These are phyloP conservation scores for Erythrophleum ivorense DNA, from an alignment of 331 rosid genomes.

Conservation along the genomic window DNA sequence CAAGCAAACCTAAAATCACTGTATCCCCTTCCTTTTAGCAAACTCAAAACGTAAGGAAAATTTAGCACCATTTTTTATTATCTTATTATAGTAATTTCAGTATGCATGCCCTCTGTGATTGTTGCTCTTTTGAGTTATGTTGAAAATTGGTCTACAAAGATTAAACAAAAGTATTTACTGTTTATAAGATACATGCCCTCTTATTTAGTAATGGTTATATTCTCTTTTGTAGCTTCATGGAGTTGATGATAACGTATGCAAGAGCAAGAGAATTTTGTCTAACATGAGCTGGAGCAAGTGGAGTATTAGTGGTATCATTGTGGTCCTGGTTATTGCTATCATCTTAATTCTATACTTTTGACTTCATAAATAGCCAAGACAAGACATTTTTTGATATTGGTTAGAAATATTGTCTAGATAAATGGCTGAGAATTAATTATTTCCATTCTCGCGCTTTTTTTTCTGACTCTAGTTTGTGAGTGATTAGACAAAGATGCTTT, in stretches of 20 bases:
- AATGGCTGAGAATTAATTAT: slow-evolving; percentile 9
- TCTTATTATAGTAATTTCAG: slow-evolving; percentile 13
- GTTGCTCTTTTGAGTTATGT: slow-evolving; percentile 12
- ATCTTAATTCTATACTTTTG: slow-evolving; percentile 76
- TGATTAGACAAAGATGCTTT: slow-evolving; percentile 47
- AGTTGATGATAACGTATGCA: slow-evolving; percentile 86
- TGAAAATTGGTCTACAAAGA: slow-evolving; percentile 14
- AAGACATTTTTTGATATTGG: slow-evolving; percentile 16
- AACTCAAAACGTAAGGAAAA: too few relatives aligned
- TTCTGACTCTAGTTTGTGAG: slow-evolving; percentile 52
- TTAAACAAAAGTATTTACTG: slow-evolving; percentile 12
- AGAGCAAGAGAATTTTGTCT: slow-evolving; percentile 77
- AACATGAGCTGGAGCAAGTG: slow-evolving; percentile 84
- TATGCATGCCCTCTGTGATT: slow-evolving; percentile 12
- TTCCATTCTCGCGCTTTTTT: background rate
- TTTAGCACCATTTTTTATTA: background rate
- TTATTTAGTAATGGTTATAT: slow-evolving; percentile 35
- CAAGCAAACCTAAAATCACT: too few relatives aligned
- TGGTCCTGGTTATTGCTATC: slow-evolving; percentile 69
- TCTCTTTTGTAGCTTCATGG: slow-evolving; percentile 74
- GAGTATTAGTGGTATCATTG: slow-evolving; percentile 58
- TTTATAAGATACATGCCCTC: slow-evolving; percentile 32
- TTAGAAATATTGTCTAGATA: slow-evolving; percentile 34
- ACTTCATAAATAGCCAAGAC: slow-evolving; percentile 54
- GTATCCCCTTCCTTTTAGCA: too few relatives aligned